Conservation (phyloP, 1,284 basidiomycete species). For the Ganoderma sinense region DNA sequence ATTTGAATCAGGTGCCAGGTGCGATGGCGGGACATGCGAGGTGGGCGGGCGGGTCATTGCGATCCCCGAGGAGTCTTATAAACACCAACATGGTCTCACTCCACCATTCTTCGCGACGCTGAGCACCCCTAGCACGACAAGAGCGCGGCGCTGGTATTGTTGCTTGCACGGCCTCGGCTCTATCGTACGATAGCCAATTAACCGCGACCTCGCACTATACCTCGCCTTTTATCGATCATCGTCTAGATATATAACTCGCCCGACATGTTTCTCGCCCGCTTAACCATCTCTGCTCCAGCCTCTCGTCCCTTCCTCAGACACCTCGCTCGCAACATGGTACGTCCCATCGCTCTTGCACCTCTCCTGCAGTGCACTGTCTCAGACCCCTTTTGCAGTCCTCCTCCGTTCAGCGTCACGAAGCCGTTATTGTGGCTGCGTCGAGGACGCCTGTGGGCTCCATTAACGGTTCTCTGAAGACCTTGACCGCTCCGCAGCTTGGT, state of each 20-base stretch:
- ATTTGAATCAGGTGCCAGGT: slow-evolving; percentile 27
- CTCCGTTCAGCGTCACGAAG: slow-evolving; percentile 62
- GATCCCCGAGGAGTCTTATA: slow-evolving; percentile 28
- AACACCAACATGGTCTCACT: slow-evolving; percentile 23
- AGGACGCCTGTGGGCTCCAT: slow-evolving; percentile 96
- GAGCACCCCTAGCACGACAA: slow-evolving; percentile 24
- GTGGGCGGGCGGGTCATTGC: slow-evolving; percentile 22
- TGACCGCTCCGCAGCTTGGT: slow-evolving; percentile 94
- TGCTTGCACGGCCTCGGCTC: slow-evolving; percentile 12
- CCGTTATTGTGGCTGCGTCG: slow-evolving; percentile 94
- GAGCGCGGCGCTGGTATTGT: slow-evolving; percentile 17
- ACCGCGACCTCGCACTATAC: slow-evolving; percentile 24
- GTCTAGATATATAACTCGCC: slow-evolving; percentile 38
- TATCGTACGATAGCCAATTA: slow-evolving; percentile 38
- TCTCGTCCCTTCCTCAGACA: slow-evolving; percentile 44
- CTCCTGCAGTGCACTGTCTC: background rate
- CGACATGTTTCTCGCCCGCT: slow-evolving; percentile 45
- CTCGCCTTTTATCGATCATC: slow-evolving; percentile 35
- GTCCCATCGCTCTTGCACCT: slow-evolving; percentile 16
- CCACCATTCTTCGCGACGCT: slow-evolving; percentile 13
- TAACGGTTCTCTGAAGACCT: slow-evolving; percentile 87
- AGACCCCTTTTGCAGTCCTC: slow-evolving; percentile 35
- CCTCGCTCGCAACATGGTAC: slow-evolving; percentile 48
- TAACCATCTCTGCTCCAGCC: slow-evolving; percentile 46
- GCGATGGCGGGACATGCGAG: slow-evolving; percentile 2